phyloP scores from a whole-genome alignment of 2,329 filamentous ascomycete species.

The Phialocephala subalpina region DNA sequence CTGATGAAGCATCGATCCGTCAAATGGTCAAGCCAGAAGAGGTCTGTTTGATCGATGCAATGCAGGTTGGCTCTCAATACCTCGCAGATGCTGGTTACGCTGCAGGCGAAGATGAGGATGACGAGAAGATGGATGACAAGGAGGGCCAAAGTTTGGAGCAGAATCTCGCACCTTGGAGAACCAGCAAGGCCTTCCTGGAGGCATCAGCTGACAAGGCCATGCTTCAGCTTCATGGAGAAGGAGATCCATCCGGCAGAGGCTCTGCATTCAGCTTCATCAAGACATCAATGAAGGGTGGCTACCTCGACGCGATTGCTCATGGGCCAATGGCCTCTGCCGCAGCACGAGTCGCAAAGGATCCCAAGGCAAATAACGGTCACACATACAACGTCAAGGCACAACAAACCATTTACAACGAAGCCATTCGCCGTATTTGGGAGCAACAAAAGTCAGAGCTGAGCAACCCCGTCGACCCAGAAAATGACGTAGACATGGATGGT shows the following conservation, averaged over 20 bases:
- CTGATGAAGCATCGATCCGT: constrained; percentile 82
- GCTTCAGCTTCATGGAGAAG: constrained; percentile 92
- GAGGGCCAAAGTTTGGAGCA: constrained; percentile 76
- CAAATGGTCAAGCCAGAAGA: constrained; percentile 95
- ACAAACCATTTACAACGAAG: constrained; percentile 89
- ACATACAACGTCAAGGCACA: constrained; percentile 98
- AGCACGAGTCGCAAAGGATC: constrained; percentile 76
- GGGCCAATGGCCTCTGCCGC: constrained; percentile 67
- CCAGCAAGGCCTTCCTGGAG: constrained; percentile 94
- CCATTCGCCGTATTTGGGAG: constrained; percentile 92
- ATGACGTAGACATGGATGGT: constrained; percentile 51
- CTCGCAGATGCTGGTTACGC: constrained; percentile 91
- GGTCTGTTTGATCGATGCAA: constrained; percentile 91
- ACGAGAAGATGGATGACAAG: constrained; percentile 54
- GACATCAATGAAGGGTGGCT: constrained; percentile 98
- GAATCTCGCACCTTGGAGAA: constrained; percentile 94
- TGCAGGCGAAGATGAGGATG: constrained; percentile 69
- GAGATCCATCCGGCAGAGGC: constrained; percentile 92
- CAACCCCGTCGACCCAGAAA: constrained; percentile 73
- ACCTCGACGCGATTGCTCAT: constrained; percentile 76
- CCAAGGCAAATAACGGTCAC: constrained; percentile 90
- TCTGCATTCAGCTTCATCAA: constrained; percentile 97
- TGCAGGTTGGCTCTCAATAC: constrained; percentile 94
- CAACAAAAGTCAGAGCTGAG: constrained; percentile 82
- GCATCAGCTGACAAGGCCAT: constrained; percentile 96